Percentiles rank a stretch among this genome's conserved stretches.
Conservation (phyloP, 2,329 filamentous ascomycete genomes). For the Claviceps sp. region DNA sequence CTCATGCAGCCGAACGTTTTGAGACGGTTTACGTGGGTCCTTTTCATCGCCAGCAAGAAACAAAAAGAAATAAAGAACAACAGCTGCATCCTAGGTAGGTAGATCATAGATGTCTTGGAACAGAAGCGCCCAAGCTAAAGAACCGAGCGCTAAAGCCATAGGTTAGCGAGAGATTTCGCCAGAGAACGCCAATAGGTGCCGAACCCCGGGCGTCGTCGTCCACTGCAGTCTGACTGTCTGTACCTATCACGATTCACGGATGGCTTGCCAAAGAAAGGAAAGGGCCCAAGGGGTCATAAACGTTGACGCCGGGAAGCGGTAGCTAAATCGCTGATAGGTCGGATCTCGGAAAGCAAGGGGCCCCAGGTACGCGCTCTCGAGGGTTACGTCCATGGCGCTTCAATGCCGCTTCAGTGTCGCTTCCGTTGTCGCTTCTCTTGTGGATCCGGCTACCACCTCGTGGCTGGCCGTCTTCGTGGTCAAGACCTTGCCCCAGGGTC, state of each 20-base stretch:
- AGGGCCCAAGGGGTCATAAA: too few species aligned
- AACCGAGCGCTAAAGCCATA: background rate
- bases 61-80: too few species aligned
- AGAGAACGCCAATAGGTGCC: too few species aligned
- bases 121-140: background rate
- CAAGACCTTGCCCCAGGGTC: background rate
- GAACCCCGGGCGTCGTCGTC: too few species aligned
- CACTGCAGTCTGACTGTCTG: too few species aligned
- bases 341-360: background rate
- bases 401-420: background rate
- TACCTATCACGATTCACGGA: too few species aligned
- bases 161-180: too few species aligned
- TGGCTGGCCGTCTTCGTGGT: background rate
- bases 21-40: background rate
- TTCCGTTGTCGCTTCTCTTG: background rate
- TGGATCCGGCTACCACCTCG: background rate
- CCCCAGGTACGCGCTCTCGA: slow-evolving; percentile 2
- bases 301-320: too few species aligned
- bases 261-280: too few species aligned
- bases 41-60: too few species aligned
- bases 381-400: background rate
- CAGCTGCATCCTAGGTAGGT: too few species aligned
- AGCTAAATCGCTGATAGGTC: too few species aligned
- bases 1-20: background rate
- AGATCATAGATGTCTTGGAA: background rate